Evolutionary conservation across 768 basidiomycete genomes (phyloP).

Genomic region (Kwoniella botswanensis): DNA sequence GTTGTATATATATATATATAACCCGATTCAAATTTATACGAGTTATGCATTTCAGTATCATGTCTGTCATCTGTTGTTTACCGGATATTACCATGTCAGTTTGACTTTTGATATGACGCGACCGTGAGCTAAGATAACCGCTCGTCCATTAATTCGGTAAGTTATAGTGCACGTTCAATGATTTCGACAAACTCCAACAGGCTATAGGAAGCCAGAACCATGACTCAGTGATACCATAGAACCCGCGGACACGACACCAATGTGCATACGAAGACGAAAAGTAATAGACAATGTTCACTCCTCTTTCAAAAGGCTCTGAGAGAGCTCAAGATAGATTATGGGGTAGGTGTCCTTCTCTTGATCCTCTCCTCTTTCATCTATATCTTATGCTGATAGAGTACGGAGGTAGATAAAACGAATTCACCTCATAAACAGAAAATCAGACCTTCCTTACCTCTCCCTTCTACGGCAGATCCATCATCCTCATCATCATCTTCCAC

Average conservation of each 20-base stretch:
- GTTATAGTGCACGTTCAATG: no score
- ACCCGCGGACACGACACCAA: no score
- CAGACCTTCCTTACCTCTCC: conserved; percentile 12
- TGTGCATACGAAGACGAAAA: neutral
- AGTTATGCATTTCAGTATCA: neutral
- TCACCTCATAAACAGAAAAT: conserved; percentile 36
- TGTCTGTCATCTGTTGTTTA: no score
- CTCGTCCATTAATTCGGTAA: no score
- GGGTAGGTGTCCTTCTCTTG: conserved; percentile 45
- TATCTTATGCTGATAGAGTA: neutral
- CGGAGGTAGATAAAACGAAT: conserved; percentile 33
- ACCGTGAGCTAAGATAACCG: no score
- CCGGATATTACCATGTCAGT: no score
- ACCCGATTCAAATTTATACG: neutral
- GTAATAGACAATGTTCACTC: conserved; percentile 48
- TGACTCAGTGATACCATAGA: no score
- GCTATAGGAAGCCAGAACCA: no score
- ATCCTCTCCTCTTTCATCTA: neutral
- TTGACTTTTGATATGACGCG: no score
- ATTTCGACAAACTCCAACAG: no score
- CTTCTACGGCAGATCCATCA: conserved; percentile 15
- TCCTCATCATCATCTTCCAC: conserved; percentile 8
- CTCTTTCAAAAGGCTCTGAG: conserved; percentile 55
- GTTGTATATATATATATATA: neutral
- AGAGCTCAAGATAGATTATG: conserved; percentile 52